These are phyloP conservation scores for Plectosphaerella sp. DNA, from an alignment of 2,329 filamentous ascomycete genomes.

Conservation along the genomic window DNA sequence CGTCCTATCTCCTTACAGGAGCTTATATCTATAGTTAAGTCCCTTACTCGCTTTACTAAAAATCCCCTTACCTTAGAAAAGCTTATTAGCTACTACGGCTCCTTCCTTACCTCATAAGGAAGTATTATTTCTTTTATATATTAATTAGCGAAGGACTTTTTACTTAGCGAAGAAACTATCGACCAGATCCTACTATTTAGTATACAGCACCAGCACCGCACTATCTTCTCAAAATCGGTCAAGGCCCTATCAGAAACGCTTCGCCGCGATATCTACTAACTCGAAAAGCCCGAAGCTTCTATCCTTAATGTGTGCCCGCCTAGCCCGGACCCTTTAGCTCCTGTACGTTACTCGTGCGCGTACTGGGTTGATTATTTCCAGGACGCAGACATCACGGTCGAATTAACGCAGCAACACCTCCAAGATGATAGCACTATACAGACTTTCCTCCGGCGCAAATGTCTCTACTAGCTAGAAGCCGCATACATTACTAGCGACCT, in stretches of 20 bases:
- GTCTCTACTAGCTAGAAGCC: constrained; percentile 39
- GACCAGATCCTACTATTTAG: constrained; percentile 24
- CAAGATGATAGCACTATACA: constrained; percentile 18
- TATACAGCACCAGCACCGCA: constrained; percentile 17
- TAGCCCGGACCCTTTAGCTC: constrained; percentile 11
- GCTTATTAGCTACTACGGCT: constrained; percentile 31
- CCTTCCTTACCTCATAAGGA: constrained; percentile 29
- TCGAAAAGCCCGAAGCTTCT: constrained; percentile 13
- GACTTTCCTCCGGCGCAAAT: constrained; percentile 27
- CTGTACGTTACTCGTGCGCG: constrained; percentile 13
- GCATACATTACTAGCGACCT: constrained; percentile 26
- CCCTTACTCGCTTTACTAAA: background rate
- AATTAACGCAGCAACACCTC: constrained; percentile 8
- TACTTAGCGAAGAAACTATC: constrained; percentile 15
- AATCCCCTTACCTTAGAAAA: constrained; percentile 12
- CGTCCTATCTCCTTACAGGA: background rate
- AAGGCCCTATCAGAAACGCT: constrained; percentile 21
- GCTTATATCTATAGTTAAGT: background rate
- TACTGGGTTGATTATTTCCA: constrained; percentile 17
- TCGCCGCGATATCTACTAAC: constrained; percentile 27
- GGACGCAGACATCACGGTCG: constrained; percentile 1
- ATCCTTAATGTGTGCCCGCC: constrained; percentile 7
- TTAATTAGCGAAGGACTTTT: constrained; percentile 37
- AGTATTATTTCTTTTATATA: constrained; percentile 31
- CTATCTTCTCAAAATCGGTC: constrained; percentile 29